phyloP scores from a whole-genome alignment of 1,284 basidiomycete genomes.

The Cryptococcus hybrid region DNA sequence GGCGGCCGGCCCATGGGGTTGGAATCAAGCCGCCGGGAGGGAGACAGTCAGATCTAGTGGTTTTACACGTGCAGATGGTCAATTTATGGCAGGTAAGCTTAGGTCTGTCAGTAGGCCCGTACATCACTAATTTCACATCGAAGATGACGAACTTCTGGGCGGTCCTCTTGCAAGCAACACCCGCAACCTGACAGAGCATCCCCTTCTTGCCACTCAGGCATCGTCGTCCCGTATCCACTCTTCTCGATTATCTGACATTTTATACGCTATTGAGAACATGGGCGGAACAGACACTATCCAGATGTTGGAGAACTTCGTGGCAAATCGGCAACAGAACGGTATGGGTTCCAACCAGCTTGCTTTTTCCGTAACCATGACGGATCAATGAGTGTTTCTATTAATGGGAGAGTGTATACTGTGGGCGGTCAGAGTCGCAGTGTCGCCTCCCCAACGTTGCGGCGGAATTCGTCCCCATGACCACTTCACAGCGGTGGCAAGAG shows the following conservation, averaged over 20 bases:
- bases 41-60: too few relatives aligned
- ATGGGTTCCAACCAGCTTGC: slow-evolving; percentile 34
- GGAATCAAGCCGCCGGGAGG: slow-evolving; percentile 12
- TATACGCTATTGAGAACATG: slow-evolving; percentile 73
- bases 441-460: slow-evolving; percentile 16
- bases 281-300: slow-evolving; percentile 79
- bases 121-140: too few relatives aligned
- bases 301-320: slow-evolving; percentile 71
- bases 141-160: too few relatives aligned
- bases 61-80: too few relatives aligned
- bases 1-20: slow-evolving; percentile 32
- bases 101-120: too few relatives aligned
- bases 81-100: too few relatives aligned
- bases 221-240: slow-evolving; percentile 8
- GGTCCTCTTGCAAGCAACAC: too few relatives aligned
- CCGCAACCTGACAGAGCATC: too few relatives aligned
- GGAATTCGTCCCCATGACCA: slow-evolving; percentile 64
- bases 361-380: slow-evolving; percentile 32
- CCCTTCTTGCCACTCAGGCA: too few relatives aligned
- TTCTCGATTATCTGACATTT: slow-evolving; percentile 49
- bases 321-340: slow-evolving; percentile 20
- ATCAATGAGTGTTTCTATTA: slow-evolving; percentile 31
- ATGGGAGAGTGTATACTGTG: slow-evolving; percentile 49
- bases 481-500: slow-evolving; percentile 86
- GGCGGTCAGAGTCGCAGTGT: slow-evolving; percentile 28